Base-by-base conservation (phyloP, 148 eudicot species). In the Rhododendron griersonianum region DNA sequence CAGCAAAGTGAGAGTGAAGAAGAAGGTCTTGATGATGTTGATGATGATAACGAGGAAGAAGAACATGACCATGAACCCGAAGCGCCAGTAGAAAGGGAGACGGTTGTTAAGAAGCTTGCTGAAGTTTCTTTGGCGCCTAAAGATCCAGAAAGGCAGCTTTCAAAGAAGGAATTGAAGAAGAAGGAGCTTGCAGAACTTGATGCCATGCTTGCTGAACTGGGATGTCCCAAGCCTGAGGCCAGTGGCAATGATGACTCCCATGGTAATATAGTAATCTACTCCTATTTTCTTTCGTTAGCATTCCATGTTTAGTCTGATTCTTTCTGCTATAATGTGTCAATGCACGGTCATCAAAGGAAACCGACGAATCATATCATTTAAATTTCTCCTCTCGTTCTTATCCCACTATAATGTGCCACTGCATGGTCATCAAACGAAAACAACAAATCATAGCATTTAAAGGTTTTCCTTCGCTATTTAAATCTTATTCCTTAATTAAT, bases 1-100 rank as follows among this genome's bases (percentile, higher is more conserved):
- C 91, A 97, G 99, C 96, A 94, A 90, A 97, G 96, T 90, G 99
- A 94, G 89, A 97, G 99, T 91, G 99, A 95, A 87, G 98, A 94
- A 75, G 99, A 96, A 63, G 90, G 90, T 91, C 93, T 93, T 82
- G 98, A 95, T 88, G 91, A 94, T 81, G 93, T 87, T 84, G 98
- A 96, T 88, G 98, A 97, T 67, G 99, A 94, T 69, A 88, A 88
- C 44, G 99, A 95, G 79, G 96, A 97, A 47, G 96, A 97, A 47
- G 98, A 95, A 37, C 95, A 95, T 89, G 99, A 95, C 75, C 93
- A 92, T 81, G 99, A 95, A 85, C 84, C 88, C 21, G 96, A 93
- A 85, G 90, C 83, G 53, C 86, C 90, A 78, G 92, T 87, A 79
- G 92, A 91, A 57, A 88, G 87, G 69, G 95, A 94, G 85, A 92